phyloP scores from a whole-genome alignment of 441 rosid genomes.

The Erodium chrysanthum region DNA sequence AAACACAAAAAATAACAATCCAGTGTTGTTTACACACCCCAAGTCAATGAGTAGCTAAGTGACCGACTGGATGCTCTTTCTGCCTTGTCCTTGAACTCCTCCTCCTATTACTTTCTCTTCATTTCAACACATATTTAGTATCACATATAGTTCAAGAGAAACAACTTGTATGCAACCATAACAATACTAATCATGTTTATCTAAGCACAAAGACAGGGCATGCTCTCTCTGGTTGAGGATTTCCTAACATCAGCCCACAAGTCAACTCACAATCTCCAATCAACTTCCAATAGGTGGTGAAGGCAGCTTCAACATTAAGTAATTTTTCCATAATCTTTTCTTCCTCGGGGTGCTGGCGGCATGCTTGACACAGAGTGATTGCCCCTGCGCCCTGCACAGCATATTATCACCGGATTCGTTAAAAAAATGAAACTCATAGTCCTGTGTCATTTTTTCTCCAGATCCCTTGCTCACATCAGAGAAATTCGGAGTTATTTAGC shows the following conservation, averaged over 20 bases:
- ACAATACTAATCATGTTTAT: slow-evolving; percentile 36
- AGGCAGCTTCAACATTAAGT: slow-evolving; percentile 36
- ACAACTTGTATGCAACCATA: slow-evolving; percentile 14
- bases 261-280: slow-evolving; percentile 42
- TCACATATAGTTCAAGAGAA: not conserved
- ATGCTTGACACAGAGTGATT: slow-evolving; percentile 59
- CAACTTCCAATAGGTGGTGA: slow-evolving; percentile 39
- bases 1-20: slow-evolving; percentile 2
- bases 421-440: slow-evolving; percentile 16
- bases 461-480: too few relatives aligned
- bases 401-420: slow-evolving; percentile 15
- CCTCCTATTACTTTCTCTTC: slow-evolving; percentile 14
- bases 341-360: slow-evolving; percentile 74
- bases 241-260: slow-evolving; percentile 32
- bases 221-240: slow-evolving; percentile 26
- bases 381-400: slow-evolving; percentile 66
- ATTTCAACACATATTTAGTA: not conserved
- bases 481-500: too few relatives aligned
- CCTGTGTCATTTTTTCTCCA: not conserved
- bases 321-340: slow-evolving; percentile 83
- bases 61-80: slow-evolving; percentile 4
- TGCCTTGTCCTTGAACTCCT: slow-evolving; percentile 17
- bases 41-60: not conserved
- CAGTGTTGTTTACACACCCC: slow-evolving; percentile 1
- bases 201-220: slow-evolving; percentile 56